Evolutionary conservation across 2,329 filamentous ascomycete species (phyloP), one percentile per base, ranked within the genome.

Genomic region (Harringtonia lauricola): DNA sequence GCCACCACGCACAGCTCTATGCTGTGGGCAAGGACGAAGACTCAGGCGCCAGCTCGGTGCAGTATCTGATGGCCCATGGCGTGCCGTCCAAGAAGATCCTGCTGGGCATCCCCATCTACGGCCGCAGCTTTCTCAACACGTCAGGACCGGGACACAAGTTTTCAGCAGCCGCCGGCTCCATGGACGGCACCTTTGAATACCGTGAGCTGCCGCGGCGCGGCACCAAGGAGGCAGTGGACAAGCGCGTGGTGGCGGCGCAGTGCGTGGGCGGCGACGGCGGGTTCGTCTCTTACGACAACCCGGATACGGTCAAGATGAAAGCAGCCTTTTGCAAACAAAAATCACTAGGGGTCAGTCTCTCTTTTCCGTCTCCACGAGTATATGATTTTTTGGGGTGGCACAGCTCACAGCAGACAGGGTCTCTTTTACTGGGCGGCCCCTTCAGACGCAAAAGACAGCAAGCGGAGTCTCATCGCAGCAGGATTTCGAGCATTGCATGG

Each of bases 341-440:
- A 53, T 73, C 74, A 24, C 65, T 92, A 17, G 85, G 80, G 24
- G 74, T 78, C 57, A 59, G 70, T 68, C 22, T 14, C 19, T 22
- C 15, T 17, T n/a, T 28, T 19, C 4, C 17, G 12, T 33, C 28
- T 33, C 18, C 39, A 8, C n/a, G n/a, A n/a, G n/a, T n/a, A n/a
- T n/a, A n/a, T 22, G 15, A 17, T 5, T 30, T 31, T 21, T 10
- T 24, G n/a, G n/a, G n/a, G n/a, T n/a, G n/a, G n/a, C n/a, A n/a
- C n/a, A n/a, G n/a, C n/a, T n/a, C n/a, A n/a, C n/a, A n/a, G n/a
- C n/a, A n/a, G n/a, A 36, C 24, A 79, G 75, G 86, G 86, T 0
- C 62, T 92, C 9, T 90, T 88, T 59, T 92, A 89, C 61, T 89
- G 83, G 82, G 79, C 82, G 42, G 83, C 79, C n/a, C 81, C 82